Percentiles rank a stretch among this genome's conserved stretches.
Conservation (phyloP, 2,329 filamentous ascomycete species). For the Beauveria brongniartii region DNA sequence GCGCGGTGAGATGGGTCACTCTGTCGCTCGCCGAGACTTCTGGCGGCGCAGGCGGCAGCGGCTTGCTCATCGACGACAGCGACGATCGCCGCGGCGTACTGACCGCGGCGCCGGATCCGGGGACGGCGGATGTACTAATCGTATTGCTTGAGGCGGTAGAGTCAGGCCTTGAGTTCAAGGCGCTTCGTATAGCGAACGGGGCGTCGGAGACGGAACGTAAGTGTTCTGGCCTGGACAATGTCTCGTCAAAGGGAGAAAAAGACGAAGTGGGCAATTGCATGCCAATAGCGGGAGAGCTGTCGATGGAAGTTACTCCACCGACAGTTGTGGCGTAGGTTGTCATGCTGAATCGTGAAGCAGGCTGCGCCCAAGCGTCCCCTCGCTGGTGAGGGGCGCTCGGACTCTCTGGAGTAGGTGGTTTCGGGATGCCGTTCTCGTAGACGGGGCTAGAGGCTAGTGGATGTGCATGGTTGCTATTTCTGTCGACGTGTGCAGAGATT, state of each 20-base stretch:
- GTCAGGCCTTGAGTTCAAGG: background rate
- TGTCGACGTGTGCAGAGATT: conserved; percentile 19
- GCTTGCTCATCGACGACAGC: conserved; percentile 42
- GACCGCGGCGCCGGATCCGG: background rate
- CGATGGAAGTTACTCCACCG: conserved; percentile 12
- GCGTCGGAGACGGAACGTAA: background rate
- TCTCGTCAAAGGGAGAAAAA: background rate
- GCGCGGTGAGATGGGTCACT: conserved; percentile 57
- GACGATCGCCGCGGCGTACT: conserved; percentile 15
- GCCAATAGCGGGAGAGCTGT: background rate
- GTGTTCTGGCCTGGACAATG: background rate
- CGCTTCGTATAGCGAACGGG: background rate
- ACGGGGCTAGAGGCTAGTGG: conserved; percentile 27
- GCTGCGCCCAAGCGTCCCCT: conserved; percentile 36
- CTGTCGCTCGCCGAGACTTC: conserved; percentile 54
- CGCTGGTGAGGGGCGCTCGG: conserved; percentile 18
- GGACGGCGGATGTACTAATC: background rate
- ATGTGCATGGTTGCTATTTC: conserved; percentile 22
- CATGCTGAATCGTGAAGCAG: conserved; percentile 54
- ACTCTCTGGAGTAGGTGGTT: conserved; percentile 18
- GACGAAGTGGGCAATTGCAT: background rate
- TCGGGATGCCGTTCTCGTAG: conserved; percentile 24
- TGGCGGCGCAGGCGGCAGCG: conserved; percentile 52
- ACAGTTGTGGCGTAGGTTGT: conserved; percentile 51
- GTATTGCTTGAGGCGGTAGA: background rate